Evolutionary conservation across 345 rosid species (phyloP).

Genomic region (Excoecaria agallocha): DNA sequence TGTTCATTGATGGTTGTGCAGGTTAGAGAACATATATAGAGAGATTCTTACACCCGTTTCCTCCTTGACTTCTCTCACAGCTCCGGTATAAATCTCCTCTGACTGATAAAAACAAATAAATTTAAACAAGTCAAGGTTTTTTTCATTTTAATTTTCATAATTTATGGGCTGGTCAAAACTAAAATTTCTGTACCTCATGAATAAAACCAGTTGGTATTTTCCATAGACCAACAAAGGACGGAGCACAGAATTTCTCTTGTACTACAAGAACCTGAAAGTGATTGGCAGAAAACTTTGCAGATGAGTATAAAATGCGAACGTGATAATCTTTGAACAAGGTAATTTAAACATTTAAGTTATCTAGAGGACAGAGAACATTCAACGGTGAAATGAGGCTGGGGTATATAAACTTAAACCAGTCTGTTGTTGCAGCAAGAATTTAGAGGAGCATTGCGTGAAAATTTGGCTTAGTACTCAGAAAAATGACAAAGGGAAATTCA

Average conservation of each 20-base stretch:
- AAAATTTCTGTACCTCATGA: constrained; percentile 48
- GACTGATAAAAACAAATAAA: constrained; percentile 41
- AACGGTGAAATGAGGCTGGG: too few relatives aligned
- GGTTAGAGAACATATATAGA: neutral
- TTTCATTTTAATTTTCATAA: neutral
- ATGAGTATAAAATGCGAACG: neutral
- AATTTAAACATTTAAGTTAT: neutral
- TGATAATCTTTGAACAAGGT: neutral
- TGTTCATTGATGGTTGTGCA: neutral
- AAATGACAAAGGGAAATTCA: too few relatives aligned
- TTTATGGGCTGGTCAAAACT: neutral
- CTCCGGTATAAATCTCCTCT: constrained; percentile 84
- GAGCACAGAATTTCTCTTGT: constrained; percentile 79
- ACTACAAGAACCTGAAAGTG: constrained; percentile 85
- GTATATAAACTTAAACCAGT: too few relatives aligned
- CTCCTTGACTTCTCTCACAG: constrained; percentile 91
- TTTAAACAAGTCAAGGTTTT: neutral
- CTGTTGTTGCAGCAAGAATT: neutral
- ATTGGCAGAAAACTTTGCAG: neutral
- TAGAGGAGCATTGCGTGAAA: neutral
- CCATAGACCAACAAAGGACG: constrained; percentile 66
- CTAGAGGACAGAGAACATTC: too few relatives aligned
- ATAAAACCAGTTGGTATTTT: constrained; percentile 95
- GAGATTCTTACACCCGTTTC: constrained; percentile 84
- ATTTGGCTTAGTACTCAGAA: neutral